Evolutionary conservation across 2,329 filamentous ascomycete species (phyloP).

Genomic region (Leptosphaerulina australis): DNA sequence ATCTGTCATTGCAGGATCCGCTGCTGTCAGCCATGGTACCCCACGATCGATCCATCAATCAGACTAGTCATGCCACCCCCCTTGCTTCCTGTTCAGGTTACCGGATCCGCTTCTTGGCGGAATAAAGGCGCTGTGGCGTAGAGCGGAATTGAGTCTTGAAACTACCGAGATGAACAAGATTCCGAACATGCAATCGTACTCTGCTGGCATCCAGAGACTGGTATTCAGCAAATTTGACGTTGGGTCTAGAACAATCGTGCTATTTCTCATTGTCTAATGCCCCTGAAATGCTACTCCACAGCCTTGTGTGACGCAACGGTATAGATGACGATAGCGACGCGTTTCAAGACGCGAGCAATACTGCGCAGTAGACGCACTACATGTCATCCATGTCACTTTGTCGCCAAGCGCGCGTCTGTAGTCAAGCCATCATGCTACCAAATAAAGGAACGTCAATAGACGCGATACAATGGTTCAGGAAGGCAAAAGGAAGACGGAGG

Average conservation of each 20-base stretch:
- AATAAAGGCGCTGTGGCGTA: neutral
- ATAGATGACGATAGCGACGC: neutral
- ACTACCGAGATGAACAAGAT: neutral
- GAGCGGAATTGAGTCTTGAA: neutral
- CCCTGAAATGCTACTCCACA: neutral
- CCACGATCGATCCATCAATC: neutral
- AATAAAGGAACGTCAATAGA: neutral
- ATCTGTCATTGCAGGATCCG: neutral
- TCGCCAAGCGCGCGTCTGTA: slow-evolving; percentile 1
- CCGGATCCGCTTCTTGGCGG: neutral
- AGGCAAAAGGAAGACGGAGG: neutral
- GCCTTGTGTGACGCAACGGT: neutral
- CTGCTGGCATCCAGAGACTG: neutral
- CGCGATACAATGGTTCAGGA: neutral
- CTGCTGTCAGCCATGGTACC: neutral
- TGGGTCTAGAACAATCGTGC: neutral
- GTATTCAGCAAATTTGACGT: neutral
- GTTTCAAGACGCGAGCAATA: neutral
- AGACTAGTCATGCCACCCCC: neutral
- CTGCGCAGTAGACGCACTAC: neutral
- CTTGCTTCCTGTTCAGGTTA: neutral
- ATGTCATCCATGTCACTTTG: neutral
- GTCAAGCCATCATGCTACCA: neutral
- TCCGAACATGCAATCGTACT: neutral
- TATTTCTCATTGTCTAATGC: neutral